Evolutionary conservation across 2,329 filamentous ascomycete genomes (phyloP).

Genomic region (Pseudogymnoascus sp.): DNA sequence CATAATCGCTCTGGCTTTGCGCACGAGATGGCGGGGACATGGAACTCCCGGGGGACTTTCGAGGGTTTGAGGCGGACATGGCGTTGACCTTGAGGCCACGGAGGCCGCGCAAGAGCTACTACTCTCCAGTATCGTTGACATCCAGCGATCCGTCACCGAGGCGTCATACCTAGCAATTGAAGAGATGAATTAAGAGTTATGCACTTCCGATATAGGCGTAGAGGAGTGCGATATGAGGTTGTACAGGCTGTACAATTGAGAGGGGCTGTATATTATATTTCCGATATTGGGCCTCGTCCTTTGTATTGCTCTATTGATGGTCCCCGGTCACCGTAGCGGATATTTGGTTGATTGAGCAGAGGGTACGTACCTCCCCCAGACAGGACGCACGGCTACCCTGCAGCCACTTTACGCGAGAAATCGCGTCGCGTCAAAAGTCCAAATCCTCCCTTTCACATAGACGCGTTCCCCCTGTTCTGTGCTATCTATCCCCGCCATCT

Average conservation of each 20-base stretch:
- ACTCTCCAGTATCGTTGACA: constrained; percentile 18
- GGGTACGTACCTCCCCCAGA: neutral
- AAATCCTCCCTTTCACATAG: neutral
- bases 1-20: constrained; percentile 34
- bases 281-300: neutral
- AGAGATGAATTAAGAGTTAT: neutral
- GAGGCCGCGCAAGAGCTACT: constrained; percentile 16
- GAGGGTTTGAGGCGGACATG: constrained; percentile 36
- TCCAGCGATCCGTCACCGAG: constrained; percentile 21
- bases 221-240: neutral
- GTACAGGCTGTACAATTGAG: neutral
- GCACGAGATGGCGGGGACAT: constrained; percentile 28
- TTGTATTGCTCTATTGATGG: constrained; percentile 1
- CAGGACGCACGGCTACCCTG: neutral
- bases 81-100: constrained; percentile 17
- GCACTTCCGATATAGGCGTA: neutral
- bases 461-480: neutral
- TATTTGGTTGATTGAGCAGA: neutral
- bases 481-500: neutral
- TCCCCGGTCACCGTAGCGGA: neutral
- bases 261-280: neutral
- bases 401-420: constrained; percentile 10
- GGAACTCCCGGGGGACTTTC: constrained; percentile 41
- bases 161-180: constrained; percentile 25
- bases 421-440: constrained; percentile 9